Percentiles rank a stretch among this genome's conserved stretches.
These are phyloP conservation scores for Fusarium longipes DNA, from an alignment of 2,329 filamentous ascomycete genomes.

Conservation along the genomic window DNA sequence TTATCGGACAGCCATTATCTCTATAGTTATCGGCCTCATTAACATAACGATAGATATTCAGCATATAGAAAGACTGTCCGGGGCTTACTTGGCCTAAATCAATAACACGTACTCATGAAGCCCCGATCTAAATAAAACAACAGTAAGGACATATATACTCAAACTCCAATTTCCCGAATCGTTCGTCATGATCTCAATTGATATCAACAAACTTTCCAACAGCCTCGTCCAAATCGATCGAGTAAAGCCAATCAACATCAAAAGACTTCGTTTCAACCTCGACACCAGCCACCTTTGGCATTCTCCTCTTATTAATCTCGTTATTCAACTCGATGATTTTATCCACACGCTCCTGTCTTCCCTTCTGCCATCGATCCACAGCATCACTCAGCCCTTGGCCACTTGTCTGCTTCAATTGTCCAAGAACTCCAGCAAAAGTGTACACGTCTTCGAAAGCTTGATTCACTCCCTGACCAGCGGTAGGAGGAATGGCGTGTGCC, in stretches of 20 bases:
- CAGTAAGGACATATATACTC: no score
- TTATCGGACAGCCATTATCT: no score
- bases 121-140: no score
- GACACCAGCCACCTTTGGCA: slow-evolving; percentile 52
- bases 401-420: slow-evolving; percentile 45
- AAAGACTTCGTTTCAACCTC: slow-evolving; percentile 43
- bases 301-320: slow-evolving; percentile 59
- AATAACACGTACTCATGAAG: no score
- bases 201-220: slow-evolving; percentile 41
- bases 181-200: accelerated
- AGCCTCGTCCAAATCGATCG: slow-evolving; percentile 52
- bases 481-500: slow-evolving; percentile 61
- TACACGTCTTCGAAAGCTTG: slow-evolving; percentile 64
- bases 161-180: no score
- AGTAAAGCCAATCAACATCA: slow-evolving; percentile 59
- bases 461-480: slow-evolving; percentile 59
- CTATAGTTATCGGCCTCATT: no score
- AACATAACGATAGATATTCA: no score
- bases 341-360: slow-evolving; percentile 60
- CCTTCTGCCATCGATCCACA: slow-evolving; percentile 57
- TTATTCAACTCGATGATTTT: slow-evolving; percentile 60
- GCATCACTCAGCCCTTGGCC: slow-evolving; percentile 26
- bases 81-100: no score
- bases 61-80: no score
- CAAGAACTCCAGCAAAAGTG: slow-evolving; percentile 55